Evolutionary conservation across 2,329 filamentous ascomycete species (phyloP), one percentile per base, ranked within the genome.

Genomic region (Colletotrichum neosansevieriae): DNA sequence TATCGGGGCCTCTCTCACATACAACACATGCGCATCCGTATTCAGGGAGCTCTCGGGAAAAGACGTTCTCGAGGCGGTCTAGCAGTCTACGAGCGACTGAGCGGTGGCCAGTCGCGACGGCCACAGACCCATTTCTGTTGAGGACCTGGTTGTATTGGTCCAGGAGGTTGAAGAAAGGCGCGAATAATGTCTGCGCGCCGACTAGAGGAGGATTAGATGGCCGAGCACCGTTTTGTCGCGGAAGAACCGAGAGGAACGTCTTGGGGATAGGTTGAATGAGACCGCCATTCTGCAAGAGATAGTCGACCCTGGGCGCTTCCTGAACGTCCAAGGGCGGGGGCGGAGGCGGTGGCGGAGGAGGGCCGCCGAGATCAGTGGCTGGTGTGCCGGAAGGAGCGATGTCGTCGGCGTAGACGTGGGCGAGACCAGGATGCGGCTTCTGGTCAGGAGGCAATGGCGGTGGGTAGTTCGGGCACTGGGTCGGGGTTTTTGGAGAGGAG

Each of bases 31-130:
- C 83, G 77, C 95, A 98, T n/a, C 91, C 89, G 74, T 97, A 90
- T 0, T 90, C 90, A 0, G 94, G 94, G 40, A 99, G 90, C 75
- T 98, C 95, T 68, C 96, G 88, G 2, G 94, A 94, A 79, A 99
- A 98, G 9, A 99, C 94, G 64, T 95, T 93, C 77, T 98, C 95
- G 4, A 99, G 84, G 42, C 96, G 89, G 79, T 99, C 95, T 5
- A 98, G 86, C 24, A 98, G 82, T 58, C 94, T 89, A 5, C 96
- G 90, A 3, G 96, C 96, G n/a, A 98, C 92, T 0, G 95, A 98
- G 61, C 93, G 90, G 78, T 98, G 97, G 6, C 96, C 96, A 0
- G 95, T 98, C 15, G 96, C 96, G 2, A 98, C 96, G 2, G 96
- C 96, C 5, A 99, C 83, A 0, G 95, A 98, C 3, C 96, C 96